Base-by-base conservation (phyloP, 805 yeast genomes). In the Hanseniaspora guilliermondii region DNA sequence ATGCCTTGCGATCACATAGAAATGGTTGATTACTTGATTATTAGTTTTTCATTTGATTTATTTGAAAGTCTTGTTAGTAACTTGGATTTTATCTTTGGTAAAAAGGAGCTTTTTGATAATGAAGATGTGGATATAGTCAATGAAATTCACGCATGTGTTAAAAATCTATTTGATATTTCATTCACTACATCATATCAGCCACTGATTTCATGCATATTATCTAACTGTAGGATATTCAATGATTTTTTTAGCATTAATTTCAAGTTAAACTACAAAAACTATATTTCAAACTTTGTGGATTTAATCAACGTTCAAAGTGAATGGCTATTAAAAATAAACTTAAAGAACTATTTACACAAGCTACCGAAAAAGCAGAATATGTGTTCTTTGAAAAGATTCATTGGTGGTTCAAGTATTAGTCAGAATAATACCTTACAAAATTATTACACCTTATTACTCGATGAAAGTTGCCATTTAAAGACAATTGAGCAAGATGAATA, bases 21-120 rank as follows among this genome's bases (percentile, higher is more conserved):
- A 56, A 63, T 77, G 3, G 62, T 82, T 2, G 80, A 81, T 54
- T 74, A 75, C 30, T 70, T 80, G 56, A 70, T 73, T 0, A 65
- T 81, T 6, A 64, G 75, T 0, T 77, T 74, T 61, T 67, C 78
- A 2, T 70, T 78, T 64, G 88, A 83, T 60, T 66, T 79, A 2
- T 59, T 83, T 21, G 87, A 82, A 59, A 67, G 70, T 0, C 63
- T 79, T 17, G 60, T 68, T 27, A 50, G 62, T 56, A 61, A 66
- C 37, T 53, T 63, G 22, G 58, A 63, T 53, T 56, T 60, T 35
- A 57, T 48, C 2, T 19, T 46, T 19, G 37, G 44, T 8, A 39
- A 40, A 14, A 46, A 32, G 24, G 44, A 49, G 19, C 8, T 32
- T 1, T 17, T 27, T 12, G 50, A 45, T 8, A 40, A 36, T 16